Evolutionary conservation across 2,329 filamentous ascomycete genomes (phyloP), one percentile per base, ranked within the genome.

Genomic region (Chrysoporthe puriensis): DNA sequence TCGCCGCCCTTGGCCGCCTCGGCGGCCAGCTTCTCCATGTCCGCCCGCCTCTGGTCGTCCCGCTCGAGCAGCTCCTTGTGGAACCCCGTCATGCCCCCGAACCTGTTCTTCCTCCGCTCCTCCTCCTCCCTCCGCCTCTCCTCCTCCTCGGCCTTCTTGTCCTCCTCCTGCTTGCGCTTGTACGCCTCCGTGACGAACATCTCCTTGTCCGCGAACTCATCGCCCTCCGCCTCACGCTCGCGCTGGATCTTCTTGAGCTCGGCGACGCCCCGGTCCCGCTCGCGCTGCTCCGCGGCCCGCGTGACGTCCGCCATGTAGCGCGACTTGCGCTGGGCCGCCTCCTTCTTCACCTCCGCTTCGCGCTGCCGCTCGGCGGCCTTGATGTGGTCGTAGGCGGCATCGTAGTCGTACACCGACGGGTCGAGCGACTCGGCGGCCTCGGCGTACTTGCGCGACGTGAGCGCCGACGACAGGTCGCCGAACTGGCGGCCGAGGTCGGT

Each of bases 101-200:
- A 83, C 71, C 88, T 85, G 70, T 90, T 90, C 77, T 88, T 89
- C 76, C 84, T 85, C 34, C 86, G 84, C 73, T 91, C 85, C 48
- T 83, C 85, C 73, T 90, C 91, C 73, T 92, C 90, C 67, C 84
- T 82, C 68, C 77, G 79, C 75, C 83, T 86, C 79, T 96, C 92
- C 75, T 93, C 91, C 71, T 89, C 90, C 74, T 94, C 91, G 9
- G 92, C 75, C 65, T 84, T 81, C 72, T 84, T 82, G 71, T 92
- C 89, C 77, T 94, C 92, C 76, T 91, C 91, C 74, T 94, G 91
- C 75, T 95, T 92, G 74, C 86, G 85, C 81, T 91, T 93, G 77
- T 96, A 96, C 46, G 92, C 92, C 67, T 89, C 90, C 0, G 92
- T 96, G 44, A 96, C 93, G 72, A 96, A 96, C 78, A 90, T 92